Percentiles rank a stretch among this genome's conserved stretches.
Evolutionary conservation across 2,329 filamentous ascomycete species (phyloP).

Genomic region (Neocatenulostroma microsporum): DNA sequence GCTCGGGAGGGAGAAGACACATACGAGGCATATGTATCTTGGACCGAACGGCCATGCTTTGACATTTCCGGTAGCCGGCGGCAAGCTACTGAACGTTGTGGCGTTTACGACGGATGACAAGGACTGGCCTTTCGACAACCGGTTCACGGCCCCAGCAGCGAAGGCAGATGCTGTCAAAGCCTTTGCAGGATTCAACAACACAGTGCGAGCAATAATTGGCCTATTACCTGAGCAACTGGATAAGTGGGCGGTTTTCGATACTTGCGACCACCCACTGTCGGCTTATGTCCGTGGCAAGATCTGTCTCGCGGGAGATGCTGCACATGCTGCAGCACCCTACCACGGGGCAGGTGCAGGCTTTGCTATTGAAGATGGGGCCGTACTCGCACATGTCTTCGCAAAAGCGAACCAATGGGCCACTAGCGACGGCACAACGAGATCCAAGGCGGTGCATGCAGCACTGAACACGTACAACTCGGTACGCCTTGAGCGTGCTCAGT

Average conservation of each 20-base stretch:
- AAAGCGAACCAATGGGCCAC: conserved; percentile 15
- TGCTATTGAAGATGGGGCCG: conserved; percentile 25
- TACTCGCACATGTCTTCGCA: conserved; percentile 23
- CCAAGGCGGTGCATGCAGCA: no score
- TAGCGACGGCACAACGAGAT: conserved; percentile 9
- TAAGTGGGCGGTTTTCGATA: conserved; percentile 28
- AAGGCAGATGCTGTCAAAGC: conserved; percentile 35
- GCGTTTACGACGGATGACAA: conserved; percentile 36
- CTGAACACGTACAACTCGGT: no score
- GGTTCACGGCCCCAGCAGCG: conserved; percentile 32
- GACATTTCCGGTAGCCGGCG: conserved; percentile 54
- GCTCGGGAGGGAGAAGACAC: conserved; percentile 43
- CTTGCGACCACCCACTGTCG: conserved; percentile 38
- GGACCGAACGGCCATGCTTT: conserved; percentile 41
- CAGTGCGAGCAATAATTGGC: conserved; percentile 8
- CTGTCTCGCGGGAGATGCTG: conserved; percentile 43
- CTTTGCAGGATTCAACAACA: conserved; percentile 29
- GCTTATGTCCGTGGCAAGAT: conserved; percentile 31
- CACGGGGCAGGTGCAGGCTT: conserved; percentile 23
- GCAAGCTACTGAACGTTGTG: conserved; percentile 50
- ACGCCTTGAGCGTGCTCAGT: conserved; percentile 42
- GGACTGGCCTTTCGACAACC: no score
- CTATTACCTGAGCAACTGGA: conserved; percentile 7
- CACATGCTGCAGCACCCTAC: conserved; percentile 33
- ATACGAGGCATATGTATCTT: conserved; percentile 46